These are phyloP conservation scores for Dendrocalamus sinicus DNA, from an alignment of 176 grass and related monocot species.

Conservation along the genomic window DNA sequence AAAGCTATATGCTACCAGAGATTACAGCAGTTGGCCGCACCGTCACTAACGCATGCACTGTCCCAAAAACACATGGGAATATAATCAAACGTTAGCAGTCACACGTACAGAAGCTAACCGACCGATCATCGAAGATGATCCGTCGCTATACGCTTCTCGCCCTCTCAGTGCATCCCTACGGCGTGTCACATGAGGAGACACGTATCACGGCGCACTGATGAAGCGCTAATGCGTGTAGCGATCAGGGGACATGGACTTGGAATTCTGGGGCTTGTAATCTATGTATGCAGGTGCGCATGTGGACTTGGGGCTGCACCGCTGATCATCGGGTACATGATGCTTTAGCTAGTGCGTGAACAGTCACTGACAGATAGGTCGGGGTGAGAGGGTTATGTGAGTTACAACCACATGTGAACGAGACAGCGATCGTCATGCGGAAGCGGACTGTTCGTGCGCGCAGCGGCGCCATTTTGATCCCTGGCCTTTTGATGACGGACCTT, in stretches of 20 bases:
- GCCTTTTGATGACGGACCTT: neutral
- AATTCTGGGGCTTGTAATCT: neutral
- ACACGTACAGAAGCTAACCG: neutral
- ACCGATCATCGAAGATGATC: neutral
- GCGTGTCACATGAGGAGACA: conserved; percentile 15
- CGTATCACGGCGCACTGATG: neutral
- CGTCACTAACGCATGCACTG: neutral
- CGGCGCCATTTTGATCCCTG: neutral
- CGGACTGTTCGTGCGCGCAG: neutral
- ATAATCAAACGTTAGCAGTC: neutral
- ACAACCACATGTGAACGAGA: neutral
- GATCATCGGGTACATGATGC: rapidly evolving
- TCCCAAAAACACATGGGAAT: conserved; percentile 8
- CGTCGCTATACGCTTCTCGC: neutral
- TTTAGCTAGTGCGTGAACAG: neutral
- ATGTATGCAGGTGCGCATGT: neutral
- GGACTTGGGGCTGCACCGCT: neutral
- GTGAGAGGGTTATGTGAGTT: neutral
- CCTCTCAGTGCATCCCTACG: neutral
- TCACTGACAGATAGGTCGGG: neutral
- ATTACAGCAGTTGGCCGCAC: neutral
- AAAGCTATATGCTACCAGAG: conserved; percentile 17
- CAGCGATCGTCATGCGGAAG: neutral
- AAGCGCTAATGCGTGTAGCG: conserved; percentile 25
- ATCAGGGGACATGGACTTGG: neutral